phyloP scores from a whole-genome alignment of 805 yeast genomes.

The Candida insectorum region DNA sequence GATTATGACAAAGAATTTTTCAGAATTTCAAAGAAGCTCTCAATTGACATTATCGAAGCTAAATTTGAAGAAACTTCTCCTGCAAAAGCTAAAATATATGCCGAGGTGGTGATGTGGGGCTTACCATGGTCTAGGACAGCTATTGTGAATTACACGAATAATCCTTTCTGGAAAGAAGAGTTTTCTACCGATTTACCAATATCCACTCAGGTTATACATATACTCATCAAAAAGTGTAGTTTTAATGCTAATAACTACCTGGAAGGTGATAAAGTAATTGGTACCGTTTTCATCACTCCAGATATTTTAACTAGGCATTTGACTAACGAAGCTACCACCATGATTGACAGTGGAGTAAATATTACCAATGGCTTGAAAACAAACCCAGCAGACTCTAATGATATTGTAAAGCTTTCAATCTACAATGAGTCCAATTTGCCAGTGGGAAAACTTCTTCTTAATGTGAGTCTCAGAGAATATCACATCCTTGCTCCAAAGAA shows the following conservation, averaged over 20 bases:
- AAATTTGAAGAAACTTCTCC: conserved; percentile 37
- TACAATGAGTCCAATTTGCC: conserved; percentile 39
- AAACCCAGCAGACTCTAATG: conserved; percentile 17
- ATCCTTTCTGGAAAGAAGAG: conserved; percentile 84
- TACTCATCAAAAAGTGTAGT: conserved; percentile 40
- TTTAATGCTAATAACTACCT: conserved; percentile 7
- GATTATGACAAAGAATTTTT: conserved; percentile 33
- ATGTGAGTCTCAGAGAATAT: conserved; percentile 47
- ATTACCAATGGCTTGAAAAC: conserved; percentile 15
- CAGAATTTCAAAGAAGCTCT: conserved; percentile 51
- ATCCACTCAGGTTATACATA: conserved; percentile 49
- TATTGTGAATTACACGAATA: conserved; percentile 42
- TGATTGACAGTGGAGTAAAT: conserved; percentile 22
- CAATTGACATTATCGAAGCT: conserved; percentile 65
- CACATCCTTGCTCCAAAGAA: conserved; percentile 58
- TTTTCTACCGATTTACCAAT: conserved; percentile 61
- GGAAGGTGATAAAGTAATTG: conserved; percentile 41
- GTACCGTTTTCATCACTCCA: conserved; percentile 53
- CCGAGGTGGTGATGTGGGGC: conserved; percentile 72
- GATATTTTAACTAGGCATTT: conserved; percentile 41
- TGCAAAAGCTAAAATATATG: conserved; percentile 42
- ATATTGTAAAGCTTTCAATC: conserved; percentile 45
- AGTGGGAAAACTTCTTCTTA: conserved; percentile 57
- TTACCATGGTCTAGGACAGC: conserved; percentile 79
- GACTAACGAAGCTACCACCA: conserved; percentile 30